Evolutionary conservation across 1,284 basidiomycete species (phyloP).

Genomic region (Irpex lacteus): DNA sequence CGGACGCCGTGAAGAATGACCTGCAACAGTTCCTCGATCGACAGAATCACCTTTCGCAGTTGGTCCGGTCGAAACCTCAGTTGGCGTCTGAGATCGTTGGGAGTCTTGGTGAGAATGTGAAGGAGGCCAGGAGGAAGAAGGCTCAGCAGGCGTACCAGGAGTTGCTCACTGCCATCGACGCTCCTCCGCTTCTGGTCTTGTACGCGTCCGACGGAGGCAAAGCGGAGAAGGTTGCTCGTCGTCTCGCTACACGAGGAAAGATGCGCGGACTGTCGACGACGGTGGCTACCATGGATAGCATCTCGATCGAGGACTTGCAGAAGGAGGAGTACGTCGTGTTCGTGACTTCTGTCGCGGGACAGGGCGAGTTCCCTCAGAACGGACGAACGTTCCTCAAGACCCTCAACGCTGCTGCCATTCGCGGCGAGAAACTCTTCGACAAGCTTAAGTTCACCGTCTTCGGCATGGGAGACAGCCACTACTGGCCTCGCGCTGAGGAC

Average conservation of each 20-base stretch:
- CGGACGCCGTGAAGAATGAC: constrained; percentile 92
- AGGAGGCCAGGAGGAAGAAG: constrained; percentile 80
- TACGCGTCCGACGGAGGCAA: constrained; percentile 94
- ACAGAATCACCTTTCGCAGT: constrained; percentile 93
- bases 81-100: constrained; percentile 84
- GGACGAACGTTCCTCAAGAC: constrained; percentile 90
- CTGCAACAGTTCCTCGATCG: constrained; percentile 95
- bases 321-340: constrained; percentile 85
- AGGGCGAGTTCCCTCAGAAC: constrained; percentile 98
- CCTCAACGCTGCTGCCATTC: constrained; percentile 63
- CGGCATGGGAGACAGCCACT: constrained; percentile 97
- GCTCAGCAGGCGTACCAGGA: constrained; percentile 88
- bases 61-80: constrained; percentile 79
- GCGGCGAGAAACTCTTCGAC: constrained; percentile 52
- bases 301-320: constrained; percentile 71
- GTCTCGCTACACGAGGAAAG: constrained; percentile 81
- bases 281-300: constrained; percentile 73
- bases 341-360: constrained; percentile 96
- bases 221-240: constrained; percentile 95
- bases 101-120: constrained; percentile 82
- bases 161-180: constrained; percentile 83
- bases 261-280: constrained; percentile 81
- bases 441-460: constrained; percentile 85
- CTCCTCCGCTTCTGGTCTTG: constrained; percentile 85
- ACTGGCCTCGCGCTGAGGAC: constrained; percentile 98